A percentile compares a stretch with the other conserved stretches of the same genome.
Conservation (phyloP, 2,329 filamentous ascomycete species). For the Orbilia brochopaga region DNA sequence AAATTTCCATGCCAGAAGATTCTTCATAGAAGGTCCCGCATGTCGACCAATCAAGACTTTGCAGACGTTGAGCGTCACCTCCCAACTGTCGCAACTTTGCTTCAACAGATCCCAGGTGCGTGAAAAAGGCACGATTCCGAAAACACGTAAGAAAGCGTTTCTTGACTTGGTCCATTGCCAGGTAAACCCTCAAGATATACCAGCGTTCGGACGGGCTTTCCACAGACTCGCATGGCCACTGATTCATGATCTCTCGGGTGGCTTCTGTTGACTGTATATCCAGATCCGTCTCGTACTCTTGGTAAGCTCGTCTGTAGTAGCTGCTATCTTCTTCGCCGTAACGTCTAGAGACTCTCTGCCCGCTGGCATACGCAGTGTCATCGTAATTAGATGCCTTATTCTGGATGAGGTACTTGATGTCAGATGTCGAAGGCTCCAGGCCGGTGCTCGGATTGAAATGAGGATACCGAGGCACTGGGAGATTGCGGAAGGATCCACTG, state of each 20-base stretch:
- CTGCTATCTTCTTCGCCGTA: neutral
- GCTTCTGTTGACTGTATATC: neutral
- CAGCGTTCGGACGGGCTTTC: neutral
- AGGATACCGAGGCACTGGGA: neutral
- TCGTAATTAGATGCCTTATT: neutral
- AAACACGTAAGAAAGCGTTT: constrained; percentile 2
- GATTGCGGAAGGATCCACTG: neutral
- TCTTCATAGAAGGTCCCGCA: neutral
- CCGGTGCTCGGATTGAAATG: neutral
- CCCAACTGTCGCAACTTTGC: neutral
- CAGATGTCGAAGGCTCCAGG: neutral
- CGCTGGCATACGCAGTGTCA: no score
- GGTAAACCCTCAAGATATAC: neutral
- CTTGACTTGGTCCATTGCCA: constrained; percentile 6
- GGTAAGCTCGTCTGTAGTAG: neutral
- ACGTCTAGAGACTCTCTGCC: no score
- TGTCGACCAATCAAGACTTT: neutral
- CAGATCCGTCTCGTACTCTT: constrained; percentile 5
- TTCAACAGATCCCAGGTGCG: neutral
- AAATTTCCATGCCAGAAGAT: neutral
- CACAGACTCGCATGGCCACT: constrained; percentile 5
- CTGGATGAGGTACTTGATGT: constrained; percentile 1
- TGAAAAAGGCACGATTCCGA: constrained; percentile 6
- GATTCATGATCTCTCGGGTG: constrained; percentile 1
- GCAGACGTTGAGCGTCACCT: neutral